phyloP scores from a whole-genome alignment of 1,284 basidiomycete species.

The Trichosporon faecale region DNA sequence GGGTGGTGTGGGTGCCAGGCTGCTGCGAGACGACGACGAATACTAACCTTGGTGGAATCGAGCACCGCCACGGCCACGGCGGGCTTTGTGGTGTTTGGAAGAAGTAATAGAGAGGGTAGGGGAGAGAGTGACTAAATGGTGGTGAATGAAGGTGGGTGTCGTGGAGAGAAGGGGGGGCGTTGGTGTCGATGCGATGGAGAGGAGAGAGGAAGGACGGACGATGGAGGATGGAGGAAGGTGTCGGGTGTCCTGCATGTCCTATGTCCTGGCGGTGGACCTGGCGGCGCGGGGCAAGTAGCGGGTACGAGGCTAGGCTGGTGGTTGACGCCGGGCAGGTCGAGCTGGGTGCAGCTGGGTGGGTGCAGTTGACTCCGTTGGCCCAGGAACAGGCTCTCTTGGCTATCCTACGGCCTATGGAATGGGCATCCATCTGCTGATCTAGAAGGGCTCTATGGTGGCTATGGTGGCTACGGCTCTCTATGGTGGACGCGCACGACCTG shows the following conservation, averaged over 20 bases:
- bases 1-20: neutral
- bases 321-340: neutral
- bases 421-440: neutral
- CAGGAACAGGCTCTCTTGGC: neutral
- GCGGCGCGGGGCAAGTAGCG: neutral
- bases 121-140: constrained; percentile 8
- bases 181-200: neutral
- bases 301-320: neutral
- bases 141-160: constrained; percentile 5
- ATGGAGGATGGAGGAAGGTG: neutral
- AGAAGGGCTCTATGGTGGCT: neutral
- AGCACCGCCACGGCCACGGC: constrained; percentile 6
- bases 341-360: neutral
- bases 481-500: neutral
- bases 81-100: neutral
- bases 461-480: too few relatives aligned
- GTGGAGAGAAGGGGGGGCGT: neutral
- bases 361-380: neutral
- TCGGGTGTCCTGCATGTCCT: too few relatives aligned
- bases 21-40: neutral
- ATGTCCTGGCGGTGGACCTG: neutral
- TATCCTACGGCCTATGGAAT: neutral
- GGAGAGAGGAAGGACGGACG: neutral
- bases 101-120: neutral
- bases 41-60: neutral